A percentile compares a stretch with the other conserved stretches of the same genome.
These are phyloP conservation scores for Fomitopsis betulina DNA, from an alignment of 1,284 basidiomycete genomes.

Conservation along the genomic window DNA sequence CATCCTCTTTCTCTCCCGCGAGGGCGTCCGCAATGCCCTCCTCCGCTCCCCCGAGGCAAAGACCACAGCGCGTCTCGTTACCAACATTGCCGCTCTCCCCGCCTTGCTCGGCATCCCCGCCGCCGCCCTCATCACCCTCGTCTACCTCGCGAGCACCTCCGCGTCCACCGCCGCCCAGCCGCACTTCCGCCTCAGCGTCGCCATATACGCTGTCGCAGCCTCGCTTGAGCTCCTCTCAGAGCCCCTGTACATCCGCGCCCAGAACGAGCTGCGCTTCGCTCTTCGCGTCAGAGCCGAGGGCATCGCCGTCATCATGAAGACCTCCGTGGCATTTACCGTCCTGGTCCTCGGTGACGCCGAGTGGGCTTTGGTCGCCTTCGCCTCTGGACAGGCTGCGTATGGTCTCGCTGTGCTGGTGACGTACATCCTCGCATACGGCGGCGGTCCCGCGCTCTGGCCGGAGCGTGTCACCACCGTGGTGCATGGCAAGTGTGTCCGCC, in stretches of 20 bases:
- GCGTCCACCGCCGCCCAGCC: constrained; percentile 43
- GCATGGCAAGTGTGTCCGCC: constrained; percentile 26
- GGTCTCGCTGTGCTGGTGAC: constrained; percentile 34
- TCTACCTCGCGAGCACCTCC: constrained; percentile 26
- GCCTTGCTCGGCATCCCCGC: constrained; percentile 28
- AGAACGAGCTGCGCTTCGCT: constrained; percentile 60
- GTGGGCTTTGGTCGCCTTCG: constrained; percentile 76
- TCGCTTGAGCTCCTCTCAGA: constrained; percentile 77
- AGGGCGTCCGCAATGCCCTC: constrained; percentile 85
- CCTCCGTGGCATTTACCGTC: constrained; percentile 63
- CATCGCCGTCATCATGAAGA: constrained; percentile 71
- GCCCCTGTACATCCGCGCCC: constrained; percentile 79
- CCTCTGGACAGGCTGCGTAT: constrained; percentile 75
- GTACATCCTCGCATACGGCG: constrained; percentile 25
- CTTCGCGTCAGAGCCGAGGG: constrained; percentile 83
- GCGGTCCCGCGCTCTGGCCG: constrained; percentile 17
- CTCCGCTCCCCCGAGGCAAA: constrained; percentile 36
- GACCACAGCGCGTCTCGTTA: constrained; percentile 10
- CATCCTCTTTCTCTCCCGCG: constrained; percentile 88
- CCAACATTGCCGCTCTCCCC: constrained; percentile 30
- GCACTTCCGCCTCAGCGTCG: constrained; percentile 59
- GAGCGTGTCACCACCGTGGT: constrained; percentile 17
- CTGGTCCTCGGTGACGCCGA: constrained; percentile 47
- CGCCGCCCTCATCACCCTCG: constrained; percentile 21
- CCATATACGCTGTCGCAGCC: constrained; percentile 70